Conservation (phyloP, 495 filamentous ascomycete species). For the Echria macrotheca region DNA sequence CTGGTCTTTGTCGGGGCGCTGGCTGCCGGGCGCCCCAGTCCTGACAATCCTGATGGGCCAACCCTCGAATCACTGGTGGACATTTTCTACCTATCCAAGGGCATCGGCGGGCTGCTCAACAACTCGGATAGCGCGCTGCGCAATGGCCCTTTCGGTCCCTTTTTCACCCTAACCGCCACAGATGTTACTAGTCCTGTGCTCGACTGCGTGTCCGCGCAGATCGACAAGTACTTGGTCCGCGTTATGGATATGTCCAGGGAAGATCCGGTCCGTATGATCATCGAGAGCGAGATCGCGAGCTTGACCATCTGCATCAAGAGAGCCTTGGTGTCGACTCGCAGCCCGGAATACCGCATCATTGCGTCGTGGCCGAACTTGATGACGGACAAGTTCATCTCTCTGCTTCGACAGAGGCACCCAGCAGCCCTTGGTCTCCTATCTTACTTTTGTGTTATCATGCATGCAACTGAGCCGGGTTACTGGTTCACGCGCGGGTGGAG, state of each 20-base stretch:
- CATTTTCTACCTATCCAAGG: slow-evolving; percentile 21
- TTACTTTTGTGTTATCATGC: slow-evolving; percentile 25
- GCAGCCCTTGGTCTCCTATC: slow-evolving; percentile 20
- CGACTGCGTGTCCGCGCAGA: slow-evolving; percentile 8
- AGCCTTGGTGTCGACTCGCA: background rate
- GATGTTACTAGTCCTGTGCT: background rate
- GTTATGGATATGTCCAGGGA: background rate
- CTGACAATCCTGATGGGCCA: background rate
- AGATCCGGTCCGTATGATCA: slow-evolving; percentile 1
- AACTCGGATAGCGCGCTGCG: slow-evolving; percentile 8
- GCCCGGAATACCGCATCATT: slow-evolving; percentile 20
- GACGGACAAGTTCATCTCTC: slow-evolving; percentile 12
- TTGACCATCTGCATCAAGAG: slow-evolving; percentile 7
- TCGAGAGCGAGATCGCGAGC: slow-evolving; percentile 13
- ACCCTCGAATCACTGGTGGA: slow-evolving; percentile 21
- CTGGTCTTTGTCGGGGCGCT: slow-evolving; percentile 23
- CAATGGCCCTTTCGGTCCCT: slow-evolving; percentile 16
- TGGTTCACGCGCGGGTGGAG: slow-evolving; percentile 29
- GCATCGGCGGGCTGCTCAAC: slow-evolving; percentile 20
- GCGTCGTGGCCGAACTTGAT: slow-evolving; percentile 23
- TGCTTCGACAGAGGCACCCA: slow-evolving; percentile 20
- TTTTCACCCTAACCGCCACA: background rate
- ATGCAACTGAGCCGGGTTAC: slow-evolving; percentile 15
- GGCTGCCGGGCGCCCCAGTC: slow-evolving; percentile 9
- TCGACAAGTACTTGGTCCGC: slow-evolving; percentile 6